Evolutionary conservation across 2,329 filamentous ascomycete species (phyloP).

Genomic region (Aureobasidium uvarum): DNA sequence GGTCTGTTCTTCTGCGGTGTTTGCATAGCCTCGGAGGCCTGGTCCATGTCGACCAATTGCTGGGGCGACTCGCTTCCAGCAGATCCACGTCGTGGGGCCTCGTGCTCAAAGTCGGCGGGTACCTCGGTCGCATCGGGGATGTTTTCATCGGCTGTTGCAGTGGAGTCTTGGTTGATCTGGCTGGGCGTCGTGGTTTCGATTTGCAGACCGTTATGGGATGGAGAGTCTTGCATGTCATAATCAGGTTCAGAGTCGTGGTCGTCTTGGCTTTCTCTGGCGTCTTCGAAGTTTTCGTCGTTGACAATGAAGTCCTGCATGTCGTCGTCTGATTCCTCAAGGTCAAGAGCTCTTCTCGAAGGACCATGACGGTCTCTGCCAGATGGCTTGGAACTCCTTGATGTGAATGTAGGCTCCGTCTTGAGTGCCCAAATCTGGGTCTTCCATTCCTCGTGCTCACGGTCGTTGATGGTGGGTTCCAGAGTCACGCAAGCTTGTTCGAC

Average conservation of each 20-base stretch:
- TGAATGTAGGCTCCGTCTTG: conserved; percentile 32
- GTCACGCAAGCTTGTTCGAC: conserved; percentile 57
- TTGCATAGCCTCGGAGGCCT: neutral
- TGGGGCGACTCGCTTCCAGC: neutral
- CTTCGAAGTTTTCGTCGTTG: conserved; percentile 23
- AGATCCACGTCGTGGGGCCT: neutral
- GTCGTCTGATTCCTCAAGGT: neutral
- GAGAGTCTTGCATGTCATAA: neutral
- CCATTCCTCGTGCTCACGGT: conserved; percentile 56
- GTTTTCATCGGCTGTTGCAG: neutral
- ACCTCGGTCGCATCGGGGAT: neutral
- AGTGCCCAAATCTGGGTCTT: conserved; percentile 44
- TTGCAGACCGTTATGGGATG: neutral
- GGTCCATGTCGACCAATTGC: neutral
- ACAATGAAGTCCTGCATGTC: conserved; percentile 25
- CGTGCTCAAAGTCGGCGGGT: neutral
- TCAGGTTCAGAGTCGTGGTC: neutral
- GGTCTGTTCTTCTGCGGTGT: neutral
- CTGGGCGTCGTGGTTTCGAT: neutral
- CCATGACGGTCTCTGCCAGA: neutral
- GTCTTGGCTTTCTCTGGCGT: conserved; percentile 8
- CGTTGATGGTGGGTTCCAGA: conserved; percentile 64
- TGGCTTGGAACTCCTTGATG: neutral
- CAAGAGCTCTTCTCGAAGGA: neutral
- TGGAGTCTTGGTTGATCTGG: neutral